phyloP scores from a whole-genome alignment of 2,329 filamentous ascomycete species.

The Domatiomyces catenatus region DNA sequence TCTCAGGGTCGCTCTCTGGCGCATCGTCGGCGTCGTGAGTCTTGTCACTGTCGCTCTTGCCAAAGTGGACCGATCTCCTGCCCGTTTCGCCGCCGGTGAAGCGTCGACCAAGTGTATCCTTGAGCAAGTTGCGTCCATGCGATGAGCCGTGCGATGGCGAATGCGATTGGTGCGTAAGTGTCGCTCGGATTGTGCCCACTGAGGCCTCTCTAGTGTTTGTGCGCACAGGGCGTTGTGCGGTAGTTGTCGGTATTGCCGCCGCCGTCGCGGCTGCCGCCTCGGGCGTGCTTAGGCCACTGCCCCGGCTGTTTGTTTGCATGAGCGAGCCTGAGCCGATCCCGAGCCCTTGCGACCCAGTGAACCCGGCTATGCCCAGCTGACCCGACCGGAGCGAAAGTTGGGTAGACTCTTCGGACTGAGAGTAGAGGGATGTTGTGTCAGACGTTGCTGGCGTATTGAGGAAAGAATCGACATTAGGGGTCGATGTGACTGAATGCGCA shows the following conservation, averaged over 20 bases:
- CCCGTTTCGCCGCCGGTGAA: conserved; percentile 8
- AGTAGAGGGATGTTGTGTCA: conserved; percentile 17
- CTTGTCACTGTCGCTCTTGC: conserved; percentile 4
- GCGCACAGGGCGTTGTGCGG: background rate
- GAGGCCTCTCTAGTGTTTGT: conserved; percentile 5
- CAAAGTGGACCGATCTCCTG: conserved; percentile 12
- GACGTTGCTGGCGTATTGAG: conserved; percentile 14
- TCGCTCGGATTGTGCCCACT: background rate
- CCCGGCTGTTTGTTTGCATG: conserved; percentile 4
- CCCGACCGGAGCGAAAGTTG: conserved; percentile 13
- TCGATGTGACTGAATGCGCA: conserved; percentile 58
- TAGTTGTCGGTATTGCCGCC: background rate
- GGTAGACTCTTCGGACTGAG: conserved; percentile 13
- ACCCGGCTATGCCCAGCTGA: background rate
- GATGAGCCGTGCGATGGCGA: conserved; percentile 2
- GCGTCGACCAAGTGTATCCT: conserved; percentile 14
- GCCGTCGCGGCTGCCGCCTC: background rate
- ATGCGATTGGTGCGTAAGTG: background rate
- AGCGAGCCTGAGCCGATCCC: conserved; percentile 7
- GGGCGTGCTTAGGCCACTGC: conserved; percentile 3
- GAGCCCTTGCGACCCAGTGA: conserved; percentile 4
- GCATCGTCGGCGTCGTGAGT: background rate
- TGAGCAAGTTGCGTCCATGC: conserved; percentile 7
- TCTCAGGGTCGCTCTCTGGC: conserved; percentile 8
- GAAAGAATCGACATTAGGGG: conserved; percentile 28